These are phyloP conservation scores for Lentinula boryana DNA, from an alignment of 768 basidiomycete species.

Conservation along the genomic window DNA sequence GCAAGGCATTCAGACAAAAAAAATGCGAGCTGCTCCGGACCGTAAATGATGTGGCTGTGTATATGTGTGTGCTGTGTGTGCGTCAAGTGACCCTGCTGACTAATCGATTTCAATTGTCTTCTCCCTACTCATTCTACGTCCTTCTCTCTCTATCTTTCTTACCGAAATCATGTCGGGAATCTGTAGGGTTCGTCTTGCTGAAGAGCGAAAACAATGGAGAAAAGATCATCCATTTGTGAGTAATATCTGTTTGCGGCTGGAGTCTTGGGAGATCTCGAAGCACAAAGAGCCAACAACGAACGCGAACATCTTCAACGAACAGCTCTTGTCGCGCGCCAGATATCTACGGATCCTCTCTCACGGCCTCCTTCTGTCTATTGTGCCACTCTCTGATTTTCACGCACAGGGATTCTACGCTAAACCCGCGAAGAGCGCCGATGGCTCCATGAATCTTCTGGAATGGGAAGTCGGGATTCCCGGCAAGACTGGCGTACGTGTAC, in stretches of 20 bases:
- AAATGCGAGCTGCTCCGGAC: too few species aligned
- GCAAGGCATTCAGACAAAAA: too few species aligned
- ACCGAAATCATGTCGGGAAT: slow-evolving; percentile 73
- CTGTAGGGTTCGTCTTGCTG: slow-evolving; percentile 86
- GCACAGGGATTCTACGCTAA: slow-evolving; percentile 93
- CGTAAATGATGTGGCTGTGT: too few species aligned
- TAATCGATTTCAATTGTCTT: neutral
- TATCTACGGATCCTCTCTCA: neutral
- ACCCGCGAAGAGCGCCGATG: slow-evolving; percentile 84
- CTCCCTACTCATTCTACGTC: neutral
- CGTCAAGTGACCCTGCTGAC: neutral
- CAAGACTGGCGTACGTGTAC: slow-evolving; percentile 68
- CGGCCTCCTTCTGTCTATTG: neutral
- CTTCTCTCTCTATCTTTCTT: neutral
- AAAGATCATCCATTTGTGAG: slow-evolving; percentile 98
- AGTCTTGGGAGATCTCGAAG: neutral
- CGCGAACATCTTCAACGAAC: slow-evolving; percentile 5
- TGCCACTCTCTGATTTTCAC: neutral
- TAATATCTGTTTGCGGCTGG: slow-evolving; percentile 9
- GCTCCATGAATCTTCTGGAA: slow-evolving; percentile 92
- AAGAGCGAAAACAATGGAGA: slow-evolving; percentile 98
- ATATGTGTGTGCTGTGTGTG: neutral
- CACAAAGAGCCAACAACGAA: neutral
- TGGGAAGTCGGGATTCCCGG: slow-evolving; percentile 99
- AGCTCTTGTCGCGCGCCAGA: neutral